A percentile compares a stretch with the other conserved stretches of the same genome.
phyloP scores from a whole-genome alignment of 305 asterid species.

The Fraxinus floribunda region DNA sequence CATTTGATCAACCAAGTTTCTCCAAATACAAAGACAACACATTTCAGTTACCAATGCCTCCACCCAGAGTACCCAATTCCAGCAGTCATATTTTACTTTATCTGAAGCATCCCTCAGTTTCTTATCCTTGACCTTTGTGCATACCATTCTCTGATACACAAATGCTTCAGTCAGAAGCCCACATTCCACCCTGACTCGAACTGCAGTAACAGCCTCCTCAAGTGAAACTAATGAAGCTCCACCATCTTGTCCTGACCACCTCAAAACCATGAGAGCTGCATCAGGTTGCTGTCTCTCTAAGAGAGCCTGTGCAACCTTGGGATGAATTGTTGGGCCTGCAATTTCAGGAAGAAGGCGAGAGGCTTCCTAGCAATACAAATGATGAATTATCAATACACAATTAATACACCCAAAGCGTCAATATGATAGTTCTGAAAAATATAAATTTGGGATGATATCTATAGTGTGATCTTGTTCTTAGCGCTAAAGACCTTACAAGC shows the following conservation, averaged over 20 bases:
- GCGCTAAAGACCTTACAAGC: background rate
- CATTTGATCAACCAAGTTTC: conserved; percentile 80
- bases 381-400: conserved; percentile 34
- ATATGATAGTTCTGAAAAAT: background rate
- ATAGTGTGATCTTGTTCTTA: background rate
- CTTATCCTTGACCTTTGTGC: conserved; percentile 63
- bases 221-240: conserved; percentile 60
- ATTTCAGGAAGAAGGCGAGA: conserved; percentile 85
- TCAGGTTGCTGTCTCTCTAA: conserved; percentile 91
- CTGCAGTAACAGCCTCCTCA: conserved; percentile 81
- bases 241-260: conserved; percentile 89
- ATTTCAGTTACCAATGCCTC: conserved; percentile 84
- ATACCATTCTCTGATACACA: conserved; percentile 80
- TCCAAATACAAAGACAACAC: conserved; percentile 76
- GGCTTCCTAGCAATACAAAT: conserved; percentile 61
- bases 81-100: conserved; percentile 42
- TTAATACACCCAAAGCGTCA: conserved; percentile 39
- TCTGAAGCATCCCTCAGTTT: conserved; percentile 43
- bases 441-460: background rate
- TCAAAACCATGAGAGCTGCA: conserved; percentile 86
- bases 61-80: conserved; percentile 66
- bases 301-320: conserved; percentile 72
- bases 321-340: conserved; percentile 73
- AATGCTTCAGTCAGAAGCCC: conserved; percentile 94
- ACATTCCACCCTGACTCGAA: conserved; percentile 84